These are phyloP conservation scores for Metarhizium brunneum DNA, from an alignment of 2,329 filamentous ascomycete genomes.

Conservation along the genomic window DNA sequence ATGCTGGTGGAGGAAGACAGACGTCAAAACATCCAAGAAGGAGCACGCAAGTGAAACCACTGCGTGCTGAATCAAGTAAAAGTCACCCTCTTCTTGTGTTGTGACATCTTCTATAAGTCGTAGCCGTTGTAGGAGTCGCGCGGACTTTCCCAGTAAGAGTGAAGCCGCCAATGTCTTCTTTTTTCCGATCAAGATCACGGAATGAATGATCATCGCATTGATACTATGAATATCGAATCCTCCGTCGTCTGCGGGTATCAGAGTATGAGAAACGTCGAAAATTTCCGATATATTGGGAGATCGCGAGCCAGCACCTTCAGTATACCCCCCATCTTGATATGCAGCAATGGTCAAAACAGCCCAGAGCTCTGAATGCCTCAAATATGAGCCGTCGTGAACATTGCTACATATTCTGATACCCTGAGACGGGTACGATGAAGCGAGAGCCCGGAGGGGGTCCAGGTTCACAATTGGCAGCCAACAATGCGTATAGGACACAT, in stretches of 20 bases:
- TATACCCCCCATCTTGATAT: slow-evolving; percentile 35
- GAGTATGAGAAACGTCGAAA: slow-evolving; percentile 37
- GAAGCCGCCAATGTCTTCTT: slow-evolving; percentile 51
- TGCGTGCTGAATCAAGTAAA: slow-evolving; percentile 8
- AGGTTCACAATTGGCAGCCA: slow-evolving; percentile 70
- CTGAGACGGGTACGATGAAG: slow-evolving; percentile 29
- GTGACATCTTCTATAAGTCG: slow-evolving; percentile 6
- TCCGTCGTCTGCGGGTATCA: slow-evolving; percentile 40
- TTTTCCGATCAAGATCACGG: slow-evolving; percentile 53
- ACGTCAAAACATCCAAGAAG: slow-evolving; percentile 38
- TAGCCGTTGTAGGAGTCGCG: slow-evolving; percentile 30
- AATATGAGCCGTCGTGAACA: slow-evolving; percentile 21
- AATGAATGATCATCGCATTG: slow-evolving; percentile 41
- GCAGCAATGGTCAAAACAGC: slow-evolving; percentile 48
- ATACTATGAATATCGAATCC: slow-evolving; percentile 31
- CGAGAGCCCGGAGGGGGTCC: slow-evolving; percentile 45
- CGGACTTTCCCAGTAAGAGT: slow-evolving; percentile 55
- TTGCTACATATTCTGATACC: slow-evolving; percentile 20
- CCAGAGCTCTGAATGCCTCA: slow-evolving; percentile 48
- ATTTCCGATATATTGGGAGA: slow-evolving; percentile 23
- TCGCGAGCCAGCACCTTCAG: background rate
- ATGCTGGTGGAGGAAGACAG: background rate
- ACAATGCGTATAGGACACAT: slow-evolving; percentile 65
- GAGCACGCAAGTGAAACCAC: slow-evolving; percentile 44
- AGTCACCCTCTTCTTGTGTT: background rate